A percentile compares a stretch with the other conserved stretches of the same genome.
Conservation (phyloP, 192 early-diverging fungal genomes). For the Coemansia sp. region DNA sequence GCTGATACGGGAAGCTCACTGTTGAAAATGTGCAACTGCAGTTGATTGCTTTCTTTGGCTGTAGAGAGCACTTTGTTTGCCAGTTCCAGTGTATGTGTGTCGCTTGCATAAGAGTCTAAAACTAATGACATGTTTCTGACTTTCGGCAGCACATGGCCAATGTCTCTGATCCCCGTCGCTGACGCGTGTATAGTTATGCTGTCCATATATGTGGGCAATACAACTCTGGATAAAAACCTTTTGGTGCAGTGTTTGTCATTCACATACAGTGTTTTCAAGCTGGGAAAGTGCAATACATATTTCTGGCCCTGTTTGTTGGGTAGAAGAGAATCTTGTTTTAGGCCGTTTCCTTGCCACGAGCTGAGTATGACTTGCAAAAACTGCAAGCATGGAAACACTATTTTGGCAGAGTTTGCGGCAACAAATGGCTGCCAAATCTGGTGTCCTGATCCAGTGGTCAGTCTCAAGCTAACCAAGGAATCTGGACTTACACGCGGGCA, state of each 20-base stretch:
- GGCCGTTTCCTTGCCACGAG: neutral
- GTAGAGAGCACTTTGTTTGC: neutral
- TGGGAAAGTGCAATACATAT: neutral
- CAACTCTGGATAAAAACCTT: neutral
- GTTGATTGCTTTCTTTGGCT: neutral
- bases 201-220: neutral
- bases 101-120: neutral
- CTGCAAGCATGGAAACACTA: neutral
- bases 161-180: neutral
- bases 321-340: neutral
- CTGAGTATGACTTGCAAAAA: neutral
- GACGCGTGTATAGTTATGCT: neutral
- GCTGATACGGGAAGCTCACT: neutral
- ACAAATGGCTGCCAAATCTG: neutral
- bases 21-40: neutral
- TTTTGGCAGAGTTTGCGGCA: neutral
- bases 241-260: neutral
- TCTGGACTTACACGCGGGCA: neutral
- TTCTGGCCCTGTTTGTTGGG: neutral
- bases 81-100: neutral
- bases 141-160: neutral
- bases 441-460: neutral
- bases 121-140: neutral
- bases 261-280: neutral
- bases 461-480: neutral